These are phyloP conservation scores for Podospora didyma DNA, from an alignment of 495 filamentous ascomycete genomes.

Conservation along the genomic window DNA sequence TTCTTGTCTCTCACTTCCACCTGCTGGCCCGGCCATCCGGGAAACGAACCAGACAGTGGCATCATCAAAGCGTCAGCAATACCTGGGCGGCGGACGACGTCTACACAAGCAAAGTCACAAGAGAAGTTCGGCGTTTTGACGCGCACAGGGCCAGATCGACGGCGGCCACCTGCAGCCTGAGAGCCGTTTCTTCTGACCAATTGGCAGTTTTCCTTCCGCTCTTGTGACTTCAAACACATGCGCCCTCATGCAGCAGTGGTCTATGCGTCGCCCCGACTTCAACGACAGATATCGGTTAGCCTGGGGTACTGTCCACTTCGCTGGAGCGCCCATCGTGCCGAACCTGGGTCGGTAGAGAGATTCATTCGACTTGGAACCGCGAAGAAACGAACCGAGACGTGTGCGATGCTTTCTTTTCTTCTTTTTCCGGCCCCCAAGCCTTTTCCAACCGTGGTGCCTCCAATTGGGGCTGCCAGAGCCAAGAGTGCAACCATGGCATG, in stretches of 20 bases:
- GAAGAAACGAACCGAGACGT: constrained; percentile 2
- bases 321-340: background rate
- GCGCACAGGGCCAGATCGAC: constrained; percentile 19
- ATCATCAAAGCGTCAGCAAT: constrained; percentile 4
- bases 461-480: constrained; percentile 3
- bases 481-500: constrained; percentile 6
- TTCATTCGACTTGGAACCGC: constrained; percentile 1
- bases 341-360: background rate
- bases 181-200: constrained; percentile 20
- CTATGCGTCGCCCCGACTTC: constrained; percentile 18
- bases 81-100: background rate
- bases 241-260: constrained; percentile 24
- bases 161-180: constrained; percentile 21
- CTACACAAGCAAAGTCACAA: no score
- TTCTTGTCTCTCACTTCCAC: background rate
- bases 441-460: background rate
- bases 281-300: constrained; percentile 15
- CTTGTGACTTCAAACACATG: constrained; percentile 30
- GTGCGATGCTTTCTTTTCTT: background rate
- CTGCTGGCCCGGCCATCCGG: background rate
- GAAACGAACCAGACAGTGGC: background rate
- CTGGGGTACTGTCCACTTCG: background rate
- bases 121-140: constrained; percentile 10
- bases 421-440: constrained; percentile 6
- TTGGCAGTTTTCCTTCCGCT: constrained; percentile 25